Conservation (phyloP, 768 basidiomycete genomes). For the Pleurotus giganteus region DNA sequence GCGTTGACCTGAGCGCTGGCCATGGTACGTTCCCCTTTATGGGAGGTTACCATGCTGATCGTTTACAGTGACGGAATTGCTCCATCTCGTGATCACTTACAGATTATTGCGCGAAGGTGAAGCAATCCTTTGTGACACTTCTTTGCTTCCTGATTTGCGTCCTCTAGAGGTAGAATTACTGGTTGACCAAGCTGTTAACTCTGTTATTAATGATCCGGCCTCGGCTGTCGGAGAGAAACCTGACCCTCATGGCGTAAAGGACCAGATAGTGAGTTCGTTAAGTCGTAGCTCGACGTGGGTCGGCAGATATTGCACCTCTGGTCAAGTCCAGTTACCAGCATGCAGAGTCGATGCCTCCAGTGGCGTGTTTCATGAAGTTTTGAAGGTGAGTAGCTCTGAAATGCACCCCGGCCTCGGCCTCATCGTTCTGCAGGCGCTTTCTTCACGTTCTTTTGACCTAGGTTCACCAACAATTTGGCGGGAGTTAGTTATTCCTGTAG, state of each 20-base stretch:
- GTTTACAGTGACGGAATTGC: constrained; percentile 54
- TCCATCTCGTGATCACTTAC: constrained; percentile 68
- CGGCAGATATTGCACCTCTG: constrained; percentile 65
- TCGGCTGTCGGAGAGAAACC: constrained; percentile 5
- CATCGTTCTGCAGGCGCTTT: background rate
- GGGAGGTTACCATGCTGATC: constrained; percentile 10
- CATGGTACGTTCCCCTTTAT: constrained; percentile 52
- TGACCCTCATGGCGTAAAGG: constrained; percentile 10
- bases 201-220: constrained; percentile 35
- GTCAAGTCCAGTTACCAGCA: constrained; percentile 60
- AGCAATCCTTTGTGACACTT: constrained; percentile 4
- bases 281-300: constrained; percentile 68
- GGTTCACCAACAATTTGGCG: constrained; percentile 59
- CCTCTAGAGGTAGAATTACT: constrained; percentile 64
- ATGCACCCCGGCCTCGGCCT: background rate
- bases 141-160: background rate
- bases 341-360: constrained; percentile 28
- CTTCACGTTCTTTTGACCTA: constrained; percentile 31
- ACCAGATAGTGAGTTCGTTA: constrained; percentile 53
- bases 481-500: constrained; percentile 79
- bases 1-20: constrained; percentile 61
- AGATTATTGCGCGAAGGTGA: constrained; percentile 82
- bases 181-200: constrained; percentile 48
- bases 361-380: constrained; percentile 28
- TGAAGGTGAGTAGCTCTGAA: constrained; percentile 26